phyloP scores from a whole-genome alignment of 1,284 basidiomycete genomes.

The Sutorius eximius region DNA sequence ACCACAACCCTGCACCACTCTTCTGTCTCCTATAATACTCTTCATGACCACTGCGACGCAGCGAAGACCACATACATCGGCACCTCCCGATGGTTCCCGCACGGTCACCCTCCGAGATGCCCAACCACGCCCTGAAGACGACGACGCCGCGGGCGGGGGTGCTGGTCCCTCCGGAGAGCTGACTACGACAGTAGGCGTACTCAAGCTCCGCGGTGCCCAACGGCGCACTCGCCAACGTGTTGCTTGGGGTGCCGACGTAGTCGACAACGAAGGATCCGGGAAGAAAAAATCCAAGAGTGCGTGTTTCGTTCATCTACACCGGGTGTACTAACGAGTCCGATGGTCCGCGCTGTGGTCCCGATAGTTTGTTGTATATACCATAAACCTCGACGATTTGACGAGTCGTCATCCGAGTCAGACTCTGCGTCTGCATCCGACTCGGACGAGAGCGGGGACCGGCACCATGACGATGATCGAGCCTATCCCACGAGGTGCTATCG shows the following conservation, averaged over 20 bases:
- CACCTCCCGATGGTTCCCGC: constrained; percentile 48
- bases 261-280: constrained; percentile 81
- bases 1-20: background rate
- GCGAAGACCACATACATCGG: constrained; percentile 29
- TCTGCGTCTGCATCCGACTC: constrained; percentile 39
- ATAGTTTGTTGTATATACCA: constrained; percentile 90
- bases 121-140: constrained; percentile 36
- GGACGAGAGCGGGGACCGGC: constrained; percentile 36
- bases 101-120: constrained; percentile 46
- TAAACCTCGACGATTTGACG: constrained; percentile 74
- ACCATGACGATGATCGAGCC: constrained; percentile 12
- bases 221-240: constrained; percentile 52
- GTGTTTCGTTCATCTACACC: constrained; percentile 30
- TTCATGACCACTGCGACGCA: constrained; percentile 30
- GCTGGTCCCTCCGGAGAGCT: constrained; percentile 25
- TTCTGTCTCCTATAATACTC: background rate
- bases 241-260: constrained; percentile 75
- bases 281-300: constrained; percentile 84
- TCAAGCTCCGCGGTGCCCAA: constrained; percentile 55
- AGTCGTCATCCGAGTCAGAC: constrained; percentile 71
- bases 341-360: background rate
- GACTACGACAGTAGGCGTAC: constrained; percentile 40
- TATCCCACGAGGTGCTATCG: constrained; percentile 9
- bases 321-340: background rate
- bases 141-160: constrained; percentile 13